phyloP scores from a whole-genome alignment of 1,284 basidiomycete species.

The Tilletia setariae region DNA sequence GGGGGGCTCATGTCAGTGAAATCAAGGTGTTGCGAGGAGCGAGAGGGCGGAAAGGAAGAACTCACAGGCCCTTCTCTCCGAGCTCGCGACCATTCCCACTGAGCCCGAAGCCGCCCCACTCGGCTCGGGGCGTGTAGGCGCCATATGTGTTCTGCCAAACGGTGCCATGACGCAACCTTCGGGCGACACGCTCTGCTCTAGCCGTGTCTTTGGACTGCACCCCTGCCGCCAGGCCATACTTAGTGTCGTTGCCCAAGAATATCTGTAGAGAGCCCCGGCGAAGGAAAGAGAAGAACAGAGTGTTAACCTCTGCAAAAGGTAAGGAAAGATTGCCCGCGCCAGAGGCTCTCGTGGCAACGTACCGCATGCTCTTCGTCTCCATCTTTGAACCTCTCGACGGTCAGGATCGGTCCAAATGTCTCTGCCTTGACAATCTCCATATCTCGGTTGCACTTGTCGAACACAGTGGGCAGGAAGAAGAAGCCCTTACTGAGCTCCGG shows the following conservation, averaged over 20 bases:
- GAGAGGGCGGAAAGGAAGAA: neutral
- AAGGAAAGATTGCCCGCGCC: neutral
- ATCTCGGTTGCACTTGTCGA: conserved; percentile 49
- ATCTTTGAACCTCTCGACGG: conserved; percentile 49
- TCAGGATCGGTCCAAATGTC: conserved; percentile 53
- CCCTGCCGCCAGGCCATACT: conserved; percentile 51
- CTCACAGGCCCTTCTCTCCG: conserved; percentile 44
- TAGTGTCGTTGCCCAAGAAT: conserved; percentile 51
- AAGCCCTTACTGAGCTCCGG: conserved; percentile 48
- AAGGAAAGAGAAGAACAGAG: neutral
- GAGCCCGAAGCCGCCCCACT: conserved; percentile 53
- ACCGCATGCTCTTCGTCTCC: conserved; percentile 50
- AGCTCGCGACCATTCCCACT: conserved; percentile 52
- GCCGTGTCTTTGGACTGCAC: conserved; percentile 44
- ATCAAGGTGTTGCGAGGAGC: neutral
- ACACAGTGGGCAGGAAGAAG: conserved; percentile 52
- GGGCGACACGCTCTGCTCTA: conserved; percentile 43
- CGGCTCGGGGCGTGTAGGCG: conserved; percentile 47
- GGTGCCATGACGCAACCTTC: conserved; percentile 48
- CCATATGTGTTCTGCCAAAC: conserved; percentile 53
- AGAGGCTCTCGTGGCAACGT: too few relatives aligned
- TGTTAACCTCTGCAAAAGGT: neutral
- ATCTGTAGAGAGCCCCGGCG: conserved; percentile 11
- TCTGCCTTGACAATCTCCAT: conserved; percentile 54
- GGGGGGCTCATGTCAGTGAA: too few relatives aligned